Base-by-base conservation (phyloP, 495 filamentous ascomycete genomes). In the Penicillium cinerascens region DNA sequence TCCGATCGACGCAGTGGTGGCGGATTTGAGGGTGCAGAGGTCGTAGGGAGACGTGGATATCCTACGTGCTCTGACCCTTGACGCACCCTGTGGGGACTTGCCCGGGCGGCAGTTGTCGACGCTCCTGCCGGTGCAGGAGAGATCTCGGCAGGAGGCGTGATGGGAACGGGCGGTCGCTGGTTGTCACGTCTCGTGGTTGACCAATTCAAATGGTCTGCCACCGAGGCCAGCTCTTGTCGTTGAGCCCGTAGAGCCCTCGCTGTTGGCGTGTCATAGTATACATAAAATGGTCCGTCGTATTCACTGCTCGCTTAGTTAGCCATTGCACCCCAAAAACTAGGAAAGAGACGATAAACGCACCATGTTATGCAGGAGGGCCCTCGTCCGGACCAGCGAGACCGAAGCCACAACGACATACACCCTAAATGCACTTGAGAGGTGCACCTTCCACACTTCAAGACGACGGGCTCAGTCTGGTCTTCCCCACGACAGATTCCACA, bases 371-470 rank as follows among this genome's bases (percentile, higher is more conserved):
- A 46, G 17, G 44, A 35, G 27, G 44, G 20, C 13, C 29, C 33
- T 16, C 20, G n/a, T 13, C 44, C 26, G n/a, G 44, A 26, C 27
- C 5, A 18, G 27, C 25, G 13, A 33, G 11, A n/a, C 17, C 27
- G 6, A 13, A 46, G 44, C 44, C 44, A 46, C 25, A 26, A 8
- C 17, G 25, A 29, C 26, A 46, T 46, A 46, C n/a, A 46, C 7
- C 17, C 44, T 35, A 46, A 46, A 20, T 46, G 26, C 0, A 46
- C 23, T 8, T 15, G 9, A 17, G 44, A n/a, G 20, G 17, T 35
- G 44, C 26, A 46, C 29, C 26, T 16, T 15, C 44, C 16, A 46
- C 44, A 46, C 29, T 46, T 46, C 26, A 46, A 35, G 3, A 46
- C 15, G 5, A 46, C 25, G 27, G 26, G 21, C 25, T 46, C 44